Evolutionary conservation across 164 flowering plant genomes (phyloP), one percentile per base, ranked within the genome.

Genomic region (Amborella trichopoda): DNA sequence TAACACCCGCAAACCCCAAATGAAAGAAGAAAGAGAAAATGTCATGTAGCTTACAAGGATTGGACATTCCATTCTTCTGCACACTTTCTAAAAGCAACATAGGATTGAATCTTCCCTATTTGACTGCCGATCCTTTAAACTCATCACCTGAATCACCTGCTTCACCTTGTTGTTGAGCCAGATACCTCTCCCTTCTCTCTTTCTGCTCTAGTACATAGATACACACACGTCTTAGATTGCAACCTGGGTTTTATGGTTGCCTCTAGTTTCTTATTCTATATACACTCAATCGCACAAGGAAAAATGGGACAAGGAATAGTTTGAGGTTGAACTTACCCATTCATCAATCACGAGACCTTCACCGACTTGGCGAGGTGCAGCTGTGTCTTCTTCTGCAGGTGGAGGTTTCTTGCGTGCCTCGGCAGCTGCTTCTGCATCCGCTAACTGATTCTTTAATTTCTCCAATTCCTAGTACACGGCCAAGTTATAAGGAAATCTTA

Each of bases 161-260:
- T 38, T 38, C 41, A 16, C 41, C 41, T 38, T 38, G 41, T 19
- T 38, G 41, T 22, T 38, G 20, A 2, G 41, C 41, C 20, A 38
- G 11, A 22, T 38, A 38, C 2, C 41, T 0, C 8, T 16, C 8
- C 21, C 41, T 19, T 8, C 41, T 19, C 41, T 38, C 41, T n/a
- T 38, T 38, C 41, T 38, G 41, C 6, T 10, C 17, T 38, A 8
- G 34, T 30, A 14, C 1, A 14, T 30, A 0, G 14, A 8, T 14
- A 8, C 14, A 14, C 34, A 30, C 9, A 30, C 14, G 34, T 30
- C 11, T 30, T 30, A 30, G 11, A 30, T 9, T 30, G 34, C 9
- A 30, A 30, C n/a, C n/a, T n/a, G n/a, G n/a, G 14, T 30, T 30
- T 30, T 30, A 14, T 30, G 34, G 41, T 16, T 0, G 20, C 16